Conservation (phyloP, 164 flowering plant genomes). For the Berberis thunbergii region DNA sequence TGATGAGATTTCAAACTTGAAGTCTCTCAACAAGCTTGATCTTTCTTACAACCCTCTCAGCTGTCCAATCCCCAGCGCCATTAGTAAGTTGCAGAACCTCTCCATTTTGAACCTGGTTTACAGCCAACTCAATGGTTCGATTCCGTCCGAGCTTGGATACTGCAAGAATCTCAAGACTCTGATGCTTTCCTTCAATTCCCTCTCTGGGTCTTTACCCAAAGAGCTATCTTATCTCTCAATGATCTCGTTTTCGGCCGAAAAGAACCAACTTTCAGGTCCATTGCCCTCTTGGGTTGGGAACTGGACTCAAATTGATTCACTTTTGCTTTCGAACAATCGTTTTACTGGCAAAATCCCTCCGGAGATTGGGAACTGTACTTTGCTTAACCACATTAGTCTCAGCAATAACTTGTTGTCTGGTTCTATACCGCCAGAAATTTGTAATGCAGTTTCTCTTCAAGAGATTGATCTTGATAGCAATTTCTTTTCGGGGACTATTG, state of each 20-base stretch:
- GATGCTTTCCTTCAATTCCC: slow-evolving; percentile 60
- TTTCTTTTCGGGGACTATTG: slow-evolving; percentile 41
- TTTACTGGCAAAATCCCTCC: slow-evolving; percentile 56
- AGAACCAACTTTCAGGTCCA: slow-evolving; percentile 55
- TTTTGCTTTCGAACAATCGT: slow-evolving; percentile 44
- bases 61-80: slow-evolving; percentile 44
- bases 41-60: slow-evolving; percentile 59
- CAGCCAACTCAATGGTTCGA: slow-evolving; percentile 52
- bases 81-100: slow-evolving; percentile 49
- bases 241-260: slow-evolving; percentile 53
- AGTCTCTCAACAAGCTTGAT: slow-evolving; percentile 38
- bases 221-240: slow-evolving; percentile 42
- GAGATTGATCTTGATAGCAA: slow-evolving; percentile 61
- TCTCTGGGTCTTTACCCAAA: slow-evolving; percentile 55
- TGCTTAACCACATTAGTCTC: slow-evolving; percentile 41
- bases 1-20: slow-evolving; percentile 35
- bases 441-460: slow-evolving; percentile 36
- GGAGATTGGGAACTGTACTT: slow-evolving; percentile 61
- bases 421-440: slow-evolving; percentile 48
- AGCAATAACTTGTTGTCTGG: slow-evolving; percentile 49
- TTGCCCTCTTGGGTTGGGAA: slow-evolving; percentile 69
- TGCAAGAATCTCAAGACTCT: slow-evolving; percentile 43
- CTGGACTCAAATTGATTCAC: slow-evolving; percentile 41
- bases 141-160: slow-evolving; percentile 57
- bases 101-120: slow-evolving; percentile 37